A percentile compares a stretch with the other conserved stretches of the same genome.
These are phyloP conservation scores for Graphilbum sp. DNA, from an alignment of 2,329 filamentous ascomycete genomes.

Conservation along the genomic window DNA sequence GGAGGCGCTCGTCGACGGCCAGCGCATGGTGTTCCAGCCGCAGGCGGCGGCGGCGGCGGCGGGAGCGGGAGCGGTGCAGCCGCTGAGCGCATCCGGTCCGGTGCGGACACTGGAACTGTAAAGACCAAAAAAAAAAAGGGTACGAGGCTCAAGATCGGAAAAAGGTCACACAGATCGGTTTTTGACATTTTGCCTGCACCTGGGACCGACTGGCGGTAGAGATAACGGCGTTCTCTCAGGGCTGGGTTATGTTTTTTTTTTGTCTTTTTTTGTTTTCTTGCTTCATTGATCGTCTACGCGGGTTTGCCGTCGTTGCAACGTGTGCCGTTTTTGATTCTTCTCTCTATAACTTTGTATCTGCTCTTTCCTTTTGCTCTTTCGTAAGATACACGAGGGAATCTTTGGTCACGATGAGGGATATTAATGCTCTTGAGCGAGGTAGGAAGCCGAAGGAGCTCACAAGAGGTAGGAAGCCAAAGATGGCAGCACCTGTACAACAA, in stretches of 20 bases:
- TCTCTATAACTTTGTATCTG: neutral
- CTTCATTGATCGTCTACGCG: neutral
- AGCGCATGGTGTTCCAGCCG: constrained; percentile 36
- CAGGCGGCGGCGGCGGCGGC: constrained; percentile 22
- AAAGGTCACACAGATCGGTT: too few species aligned
- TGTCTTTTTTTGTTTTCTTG: neutral
- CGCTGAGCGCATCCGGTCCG: constrained; percentile 35
- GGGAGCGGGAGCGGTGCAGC: constrained; percentile 29
- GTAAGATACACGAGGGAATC: too few species aligned
- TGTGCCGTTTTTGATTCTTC: neutral
- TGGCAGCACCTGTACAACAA: too few species aligned
- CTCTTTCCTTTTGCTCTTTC: neutral
- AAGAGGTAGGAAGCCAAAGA: too few species aligned
- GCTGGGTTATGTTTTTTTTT: constrained; percentile 2
- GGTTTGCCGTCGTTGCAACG: neutral
- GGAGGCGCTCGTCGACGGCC: constrained; percentile 29
- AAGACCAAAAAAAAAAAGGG: constrained; percentile 9
- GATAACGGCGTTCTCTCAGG: constrained; percentile 6
- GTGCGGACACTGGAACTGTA: constrained; percentile 42
- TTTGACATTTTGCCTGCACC: too few species aligned
- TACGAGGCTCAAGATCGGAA: too few species aligned
- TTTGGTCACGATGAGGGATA: too few species aligned
- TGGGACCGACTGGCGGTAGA: constrained; percentile 3
- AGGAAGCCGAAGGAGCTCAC: too few species aligned
- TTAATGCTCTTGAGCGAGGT: too few species aligned